Evolutionary conservation across 1,139 yeast genomes (phyloP), one percentile per base, ranked within the genome.

Genomic region (Pichia inconspicua): DNA sequence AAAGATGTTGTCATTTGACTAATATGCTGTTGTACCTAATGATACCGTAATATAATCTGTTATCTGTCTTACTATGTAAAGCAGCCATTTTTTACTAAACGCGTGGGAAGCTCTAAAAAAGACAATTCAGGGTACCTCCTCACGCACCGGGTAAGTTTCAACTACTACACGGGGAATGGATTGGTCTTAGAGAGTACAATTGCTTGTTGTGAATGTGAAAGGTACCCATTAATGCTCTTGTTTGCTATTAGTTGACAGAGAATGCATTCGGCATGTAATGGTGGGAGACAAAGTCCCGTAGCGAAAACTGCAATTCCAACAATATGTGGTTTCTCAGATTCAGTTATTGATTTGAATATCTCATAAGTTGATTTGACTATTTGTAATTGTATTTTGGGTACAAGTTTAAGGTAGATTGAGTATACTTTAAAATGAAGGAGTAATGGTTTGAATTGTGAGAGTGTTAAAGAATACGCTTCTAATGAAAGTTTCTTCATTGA

Each of bases 401-500:
- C 28, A 6, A 45, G 31, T 28, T 42, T 38, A 52, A 80, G 79
- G 51, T 84, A 69, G 11, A 84, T 71, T 22, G 88, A 68, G 64
- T 81, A 87, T 32, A 88, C 67, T 52, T 82, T 81, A 49, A 76
- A 76, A 46, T 71, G 71, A 40, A 89, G 70, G 48, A 87, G 71
- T 10, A 81, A 58, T 8, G 64, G 55, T 58, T 82, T 80, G 53
- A 77, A 70, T 32, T 57, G 62, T 10, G 62, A 60, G 32, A 87
- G 57, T 39, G 70, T 68, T 2, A 54, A 43, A 48, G 81, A 79
- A 62, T 74, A 87, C 10, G 56, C 56, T 12, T 39, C 85, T 54
- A 61, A 87, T 73, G 0, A 96, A 4, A 37, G 27, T 10, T 14
- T 9, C 15, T 39, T 32, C 37, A 41, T 30, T 5, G 43, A 11